A percentile compares a stretch with the other conserved stretches of the same genome.
phyloP scores from a whole-genome alignment of 2,329 filamentous ascomycete genomes.

The Biscogniauxia sp. region DNA sequence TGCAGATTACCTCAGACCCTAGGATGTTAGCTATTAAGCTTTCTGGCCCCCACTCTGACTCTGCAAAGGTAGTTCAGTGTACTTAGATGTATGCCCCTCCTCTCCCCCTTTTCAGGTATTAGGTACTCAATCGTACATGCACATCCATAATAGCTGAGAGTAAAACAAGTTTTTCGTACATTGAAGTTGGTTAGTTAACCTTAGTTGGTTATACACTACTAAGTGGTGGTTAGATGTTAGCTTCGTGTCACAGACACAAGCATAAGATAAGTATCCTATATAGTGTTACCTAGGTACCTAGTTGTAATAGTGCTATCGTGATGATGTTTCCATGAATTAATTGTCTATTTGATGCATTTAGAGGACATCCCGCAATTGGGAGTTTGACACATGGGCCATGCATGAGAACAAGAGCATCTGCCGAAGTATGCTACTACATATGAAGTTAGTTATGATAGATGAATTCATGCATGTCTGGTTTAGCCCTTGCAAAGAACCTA shows the following conservation, averaged over 20 bases:
- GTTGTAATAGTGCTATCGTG: no score
- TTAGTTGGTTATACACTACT: not conserved
- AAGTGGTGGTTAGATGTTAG: no score
- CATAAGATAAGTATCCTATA: no score
- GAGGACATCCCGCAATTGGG: not conserved
- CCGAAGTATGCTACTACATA: not conserved
- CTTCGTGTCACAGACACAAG: no score
- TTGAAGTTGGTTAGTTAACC: not conserved
- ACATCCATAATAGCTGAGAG: not conserved
- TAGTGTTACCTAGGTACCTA: no score
- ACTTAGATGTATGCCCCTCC: no score
- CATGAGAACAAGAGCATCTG: not conserved
- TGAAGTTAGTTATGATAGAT: not conserved
- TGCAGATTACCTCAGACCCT: not conserved
- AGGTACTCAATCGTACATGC: not conserved
- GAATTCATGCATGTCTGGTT: not conserved
- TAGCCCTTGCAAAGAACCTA: not conserved
- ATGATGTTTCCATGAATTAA: not conserved
- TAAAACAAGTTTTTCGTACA: not conserved
- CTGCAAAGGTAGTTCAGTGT: not conserved
- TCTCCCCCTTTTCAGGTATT: not conserved
- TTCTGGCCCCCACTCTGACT: not conserved
- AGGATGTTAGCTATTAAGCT: not conserved
- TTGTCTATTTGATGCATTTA: not conserved
- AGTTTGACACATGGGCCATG: not conserved